phyloP scores from a whole-genome alignment of 2,329 filamentous ascomycete species.

The Fusarium pininemorale region DNA sequence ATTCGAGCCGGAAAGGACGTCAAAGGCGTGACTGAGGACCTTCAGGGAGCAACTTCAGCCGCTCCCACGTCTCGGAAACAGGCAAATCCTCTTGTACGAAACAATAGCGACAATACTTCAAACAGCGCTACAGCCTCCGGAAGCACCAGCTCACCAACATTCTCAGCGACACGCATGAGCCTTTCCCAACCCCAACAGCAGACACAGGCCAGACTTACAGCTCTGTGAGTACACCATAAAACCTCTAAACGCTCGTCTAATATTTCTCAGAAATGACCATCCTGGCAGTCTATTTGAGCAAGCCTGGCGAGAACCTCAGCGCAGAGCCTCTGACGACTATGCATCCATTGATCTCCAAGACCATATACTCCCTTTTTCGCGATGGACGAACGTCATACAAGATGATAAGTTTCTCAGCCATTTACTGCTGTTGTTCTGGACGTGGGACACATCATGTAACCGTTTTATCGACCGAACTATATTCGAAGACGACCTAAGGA shows the following conservation, averaged over 20 bases:
- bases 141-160: neutral
- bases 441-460: slow-evolving; percentile 23
- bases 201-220: neutral
- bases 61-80: neutral
- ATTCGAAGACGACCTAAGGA: slow-evolving; percentile 24
- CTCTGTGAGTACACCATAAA: slow-evolving; percentile 4
- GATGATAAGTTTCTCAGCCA: slow-evolving; percentile 21
- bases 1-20: slow-evolving; percentile 22
- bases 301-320: neutral
- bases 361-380: slow-evolving; percentile 17
- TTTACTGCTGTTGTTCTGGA: slow-evolving; percentile 19
- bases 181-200: neutral
- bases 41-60: neutral
- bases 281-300: slow-evolving; percentile 4
- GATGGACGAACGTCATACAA: slow-evolving; percentile 15
- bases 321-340: neutral
- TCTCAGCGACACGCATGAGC: neutral
- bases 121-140: neutral
- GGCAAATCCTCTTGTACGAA: neutral
- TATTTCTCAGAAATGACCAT: neutral
- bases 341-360: neutral
- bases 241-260: neutral
- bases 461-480: slow-evolving; percentile 18
- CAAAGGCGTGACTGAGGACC: slow-evolving; percentile 3
- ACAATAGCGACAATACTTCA: neutral